Conservation (phyloP, 1,139 yeast genomes). For the Kluyveromyces sp. region DNA sequence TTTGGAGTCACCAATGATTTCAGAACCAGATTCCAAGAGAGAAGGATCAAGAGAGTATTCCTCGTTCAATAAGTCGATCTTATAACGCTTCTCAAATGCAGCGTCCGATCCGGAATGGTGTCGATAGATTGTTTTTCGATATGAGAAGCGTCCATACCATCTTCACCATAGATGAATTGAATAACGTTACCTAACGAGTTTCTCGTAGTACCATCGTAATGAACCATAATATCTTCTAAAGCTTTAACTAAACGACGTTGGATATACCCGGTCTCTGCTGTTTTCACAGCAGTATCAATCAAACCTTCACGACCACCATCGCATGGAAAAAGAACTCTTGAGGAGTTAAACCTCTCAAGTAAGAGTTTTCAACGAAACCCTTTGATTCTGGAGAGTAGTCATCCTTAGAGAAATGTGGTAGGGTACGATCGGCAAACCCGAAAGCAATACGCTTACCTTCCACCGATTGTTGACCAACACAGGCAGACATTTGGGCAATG, state of each 20-base stretch:
- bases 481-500: constrained; percentile 99
- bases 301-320: constrained; percentile 99
- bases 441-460: constrained; percentile 99
- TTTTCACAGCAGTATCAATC: constrained; percentile 97
- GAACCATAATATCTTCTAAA: constrained; percentile 97
- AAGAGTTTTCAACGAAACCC: constrained; percentile 96
- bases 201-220: constrained; percentile 97
- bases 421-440: constrained; percentile 91
- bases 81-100: constrained; percentile 75
- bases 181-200: constrained; percentile 94
- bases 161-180: constrained; percentile 97
- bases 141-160: constrained; percentile 96
- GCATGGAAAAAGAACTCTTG: constrained; percentile 99
- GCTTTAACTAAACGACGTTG: constrained; percentile 99
- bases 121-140: constrained; percentile 97
- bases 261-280: constrained; percentile 98
- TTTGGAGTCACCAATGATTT: constrained; percentile 82
- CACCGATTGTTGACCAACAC: constrained; percentile 99
- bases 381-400: constrained; percentile 97
- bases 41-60: constrained; percentile 58
- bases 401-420: constrained; percentile 97
- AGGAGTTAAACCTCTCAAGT: constrained; percentile 94
- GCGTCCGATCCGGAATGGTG: constrained; percentile 84
- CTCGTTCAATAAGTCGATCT: constrained; percentile 78
- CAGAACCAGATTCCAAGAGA: constrained; percentile 80